Percentiles rank a stretch among this genome's conserved stretches.
Conservation (phyloP, 2,329 filamentous ascomycete species). For the Dothidotthia symphoricarpi region DNA sequence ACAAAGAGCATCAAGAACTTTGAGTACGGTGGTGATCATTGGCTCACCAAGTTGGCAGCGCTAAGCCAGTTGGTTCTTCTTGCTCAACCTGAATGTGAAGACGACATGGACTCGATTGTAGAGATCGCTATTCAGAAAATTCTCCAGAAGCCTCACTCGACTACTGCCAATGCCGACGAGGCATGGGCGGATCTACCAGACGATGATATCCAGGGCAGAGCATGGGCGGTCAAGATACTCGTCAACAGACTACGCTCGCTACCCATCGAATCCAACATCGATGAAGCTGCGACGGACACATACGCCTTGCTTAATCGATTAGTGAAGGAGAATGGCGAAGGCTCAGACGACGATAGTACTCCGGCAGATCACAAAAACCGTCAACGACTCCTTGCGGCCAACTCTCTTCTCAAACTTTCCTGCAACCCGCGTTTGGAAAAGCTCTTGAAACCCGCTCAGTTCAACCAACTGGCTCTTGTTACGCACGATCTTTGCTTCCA, state of each 20-base stretch:
- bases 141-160: constrained; percentile 64
- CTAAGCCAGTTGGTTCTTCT: constrained; percentile 75
- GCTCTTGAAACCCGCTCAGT: constrained; percentile 68
- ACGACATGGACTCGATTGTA: constrained; percentile 70
- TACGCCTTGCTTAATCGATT: constrained; percentile 78
- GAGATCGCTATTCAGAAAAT: constrained; percentile 74
- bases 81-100: constrained; percentile 68
- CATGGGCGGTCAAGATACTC: constrained; percentile 77
- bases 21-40: constrained; percentile 69
- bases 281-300: constrained; percentile 60
- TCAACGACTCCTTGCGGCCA: constrained; percentile 78
- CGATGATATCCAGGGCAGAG: constrained; percentile 79
- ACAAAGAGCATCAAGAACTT: constrained; percentile 72
- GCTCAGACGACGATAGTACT: constrained; percentile 69
- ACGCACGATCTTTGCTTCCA: constrained; percentile 73
- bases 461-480: constrained; percentile 77
- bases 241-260: constrained; percentile 77
- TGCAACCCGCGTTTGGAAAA: constrained; percentile 73
- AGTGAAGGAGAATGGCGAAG: constrained; percentile 72
- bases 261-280: constrained; percentile 45
- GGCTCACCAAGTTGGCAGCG: constrained; percentile 69
- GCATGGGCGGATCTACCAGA: constrained; percentile 61
- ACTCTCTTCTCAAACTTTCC: constrained; percentile 78
- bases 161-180: constrained; percentile 54
- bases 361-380: constrained; percentile 75